Base-by-base conservation (phyloP, 495 filamentous ascomycete genomes). In the Aspergillus carlsbadensis region DNA sequence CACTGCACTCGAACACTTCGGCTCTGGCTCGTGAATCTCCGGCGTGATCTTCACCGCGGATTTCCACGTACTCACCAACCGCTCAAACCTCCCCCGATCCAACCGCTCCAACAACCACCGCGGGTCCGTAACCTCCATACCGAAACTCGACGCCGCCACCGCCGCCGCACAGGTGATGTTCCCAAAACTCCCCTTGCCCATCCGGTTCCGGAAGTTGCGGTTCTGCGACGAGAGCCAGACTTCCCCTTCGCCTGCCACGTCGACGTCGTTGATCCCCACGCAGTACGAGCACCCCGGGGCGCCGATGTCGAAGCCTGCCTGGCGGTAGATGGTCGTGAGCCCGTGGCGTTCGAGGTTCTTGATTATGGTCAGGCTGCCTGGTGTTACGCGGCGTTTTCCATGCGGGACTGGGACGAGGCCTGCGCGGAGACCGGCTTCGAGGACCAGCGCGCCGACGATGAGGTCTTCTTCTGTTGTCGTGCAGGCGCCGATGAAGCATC, bases 401-500 rank as follows among this genome's bases (percentile, higher is more conserved):
- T 67, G 49, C 3, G 14, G 56, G 0, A 54, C 40, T 1, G 70
- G 71, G n/a, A 47, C 59, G 26, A 69, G 37, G 4, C 70, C 69
- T 17, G 49, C 51, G 53, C 66, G 54, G n/a, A 78, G 34, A 2
- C 70, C 76, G 14, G 60, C 40, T 43, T 76, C 71, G 0, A 78
- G 59, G 0, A 78, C 70, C 17, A 78, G 52, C 0, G 68, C 76
- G 0, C 57, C 76, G 1, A 78, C 50, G 18, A 78, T 70, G 1
- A 79, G 54, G 47, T 80, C 76, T 49, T 81, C 76, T 42, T 77
- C 73, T 1, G 76, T 66, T 0, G 76, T 79, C 0, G 75, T 81
- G 59, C 78, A 78, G 6, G 75, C 76, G n/a, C 76, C 78, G 10
- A 80, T 78, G 45, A 81, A 79, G 46, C 71, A 74, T 1, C 75